phyloP scores from a whole-genome alignment of 805 yeast genomes.

The Sporopachydermia lactativora region DNA sequence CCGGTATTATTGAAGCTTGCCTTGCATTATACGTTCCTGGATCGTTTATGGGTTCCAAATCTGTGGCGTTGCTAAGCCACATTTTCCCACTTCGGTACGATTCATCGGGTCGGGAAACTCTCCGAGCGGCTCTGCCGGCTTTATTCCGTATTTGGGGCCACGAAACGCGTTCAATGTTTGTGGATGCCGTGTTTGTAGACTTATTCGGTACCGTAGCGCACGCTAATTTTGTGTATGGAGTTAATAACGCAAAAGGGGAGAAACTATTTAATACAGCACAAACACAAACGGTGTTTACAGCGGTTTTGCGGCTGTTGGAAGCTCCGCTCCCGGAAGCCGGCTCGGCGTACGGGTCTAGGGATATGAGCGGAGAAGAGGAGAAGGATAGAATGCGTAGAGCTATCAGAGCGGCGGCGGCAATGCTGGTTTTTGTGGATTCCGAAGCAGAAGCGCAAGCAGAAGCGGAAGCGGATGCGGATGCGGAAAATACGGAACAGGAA shows the following conservation, averaged over 20 bases:
- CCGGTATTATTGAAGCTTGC: conserved; percentile 30
- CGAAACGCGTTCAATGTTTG: conserved; percentile 29
- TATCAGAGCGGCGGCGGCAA: conserved; percentile 27
- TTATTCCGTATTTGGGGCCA: conserved; percentile 63
- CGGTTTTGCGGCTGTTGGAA: conserved; percentile 22
- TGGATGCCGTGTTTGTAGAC: conserved; percentile 53
- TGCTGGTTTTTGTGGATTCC: conserved; percentile 46
- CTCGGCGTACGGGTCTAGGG: conserved; percentile 19
- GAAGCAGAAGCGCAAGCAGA: conserved; percentile 23
- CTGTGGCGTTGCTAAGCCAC: conserved; percentile 37
- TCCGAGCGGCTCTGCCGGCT: conserved; percentile 46
- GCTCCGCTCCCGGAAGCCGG: conserved; percentile 35
- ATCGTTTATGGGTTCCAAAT: conserved; percentile 18
- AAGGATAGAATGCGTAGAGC: conserved; percentile 10
- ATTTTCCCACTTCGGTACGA: conserved; percentile 33
- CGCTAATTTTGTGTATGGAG: conserved; percentile 24
- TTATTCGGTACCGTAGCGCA: conserved; percentile 49
- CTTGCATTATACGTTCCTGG: conserved; percentile 20
- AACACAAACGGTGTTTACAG: conserved; percentile 43
- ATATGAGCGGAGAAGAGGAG: neutral
- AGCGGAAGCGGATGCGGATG: conserved; percentile 28
- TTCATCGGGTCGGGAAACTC: conserved; percentile 21
- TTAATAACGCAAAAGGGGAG: conserved; percentile 16
- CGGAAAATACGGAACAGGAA: conserved; percentile 37
- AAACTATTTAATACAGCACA: conserved; percentile 46